Conservation (phyloP, 75 land plant species). For the Cryptomeria japonica region DNA sequence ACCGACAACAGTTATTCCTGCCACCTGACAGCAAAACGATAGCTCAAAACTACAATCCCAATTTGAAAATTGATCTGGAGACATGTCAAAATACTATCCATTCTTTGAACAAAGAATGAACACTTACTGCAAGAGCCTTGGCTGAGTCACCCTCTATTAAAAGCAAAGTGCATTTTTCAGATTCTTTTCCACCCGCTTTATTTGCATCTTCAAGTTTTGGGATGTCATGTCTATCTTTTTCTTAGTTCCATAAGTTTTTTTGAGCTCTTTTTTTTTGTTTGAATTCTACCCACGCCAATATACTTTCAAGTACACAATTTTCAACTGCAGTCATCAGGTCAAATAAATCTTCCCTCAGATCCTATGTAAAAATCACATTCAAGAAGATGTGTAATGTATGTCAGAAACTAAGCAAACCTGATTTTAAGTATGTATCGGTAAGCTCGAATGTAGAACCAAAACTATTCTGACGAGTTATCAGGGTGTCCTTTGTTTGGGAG, state of each 20-base stretch:
- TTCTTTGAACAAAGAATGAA: not conserved
- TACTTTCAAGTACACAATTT: constrained; percentile 82
- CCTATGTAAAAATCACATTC: not conserved
- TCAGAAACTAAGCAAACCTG: constrained; percentile 57
- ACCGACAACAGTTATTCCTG: too few relatives aligned
- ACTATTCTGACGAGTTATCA: constrained; percentile 85
- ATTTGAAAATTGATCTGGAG: not conserved
- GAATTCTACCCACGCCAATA: constrained; percentile 89
- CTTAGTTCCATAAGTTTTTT: constrained; percentile 94
- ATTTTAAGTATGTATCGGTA: constrained; percentile 70
- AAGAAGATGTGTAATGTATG: not conserved
- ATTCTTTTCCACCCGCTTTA: constrained; percentile 86
- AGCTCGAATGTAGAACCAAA: constrained; percentile 94
- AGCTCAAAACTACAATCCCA: not conserved
- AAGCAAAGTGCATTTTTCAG: constrained; percentile 87
- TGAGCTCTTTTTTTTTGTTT: constrained; percentile 95
- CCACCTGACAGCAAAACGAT: constrained; percentile 3
- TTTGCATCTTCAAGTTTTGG: constrained; percentile 93
- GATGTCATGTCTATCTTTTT: constrained; percentile 60
- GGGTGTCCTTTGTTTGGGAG: constrained; percentile 97
- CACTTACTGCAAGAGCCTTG: constrained; percentile 92
- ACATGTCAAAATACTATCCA: not conserved
- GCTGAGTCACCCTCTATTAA: constrained; percentile 99
- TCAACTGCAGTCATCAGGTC: constrained; percentile 44
- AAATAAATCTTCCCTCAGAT: not conserved